Percentiles rank a stretch among this genome's conserved stretches.
Evolutionary conservation across 345 rosid genomes (phyloP).

Genomic region (Salix dunnii): DNA sequence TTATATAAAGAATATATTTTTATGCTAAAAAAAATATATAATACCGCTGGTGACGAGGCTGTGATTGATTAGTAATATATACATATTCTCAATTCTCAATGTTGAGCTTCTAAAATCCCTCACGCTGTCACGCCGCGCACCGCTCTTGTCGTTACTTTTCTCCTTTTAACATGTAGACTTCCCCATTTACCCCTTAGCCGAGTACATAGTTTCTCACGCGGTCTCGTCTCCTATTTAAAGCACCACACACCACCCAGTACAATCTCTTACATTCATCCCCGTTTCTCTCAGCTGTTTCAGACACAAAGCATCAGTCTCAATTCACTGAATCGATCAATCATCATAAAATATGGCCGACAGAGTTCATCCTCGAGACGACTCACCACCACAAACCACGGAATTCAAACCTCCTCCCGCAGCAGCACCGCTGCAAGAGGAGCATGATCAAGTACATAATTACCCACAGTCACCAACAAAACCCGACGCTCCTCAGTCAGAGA

Average conservation of each 20-base stretch:
- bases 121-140: background rate
- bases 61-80: too few species aligned
- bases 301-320: background rate
- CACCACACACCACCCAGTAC: background rate
- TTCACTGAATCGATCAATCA: background rate
- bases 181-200: background rate
- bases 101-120: background rate
- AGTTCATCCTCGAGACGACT: conserved; percentile 30
- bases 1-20: too few species aligned
- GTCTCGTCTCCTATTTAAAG: background rate
- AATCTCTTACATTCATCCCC: background rate
- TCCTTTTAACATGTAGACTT: background rate
- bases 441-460: background rate
- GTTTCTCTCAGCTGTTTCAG: background rate
- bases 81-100: too few species aligned
- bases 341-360: conserved; percentile 34
- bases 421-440: background rate
- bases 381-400: conserved; percentile 8
- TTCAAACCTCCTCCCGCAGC: background rate
- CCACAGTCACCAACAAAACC: conserved; percentile 5
- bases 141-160: background rate
- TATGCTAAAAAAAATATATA: too few species aligned
- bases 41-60: too few species aligned
- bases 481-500: conserved; percentile 11
- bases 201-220: background rate